phyloP scores from a whole-genome alignment of 179 eudicot species.

The Monotropa hypopitys region DNA sequence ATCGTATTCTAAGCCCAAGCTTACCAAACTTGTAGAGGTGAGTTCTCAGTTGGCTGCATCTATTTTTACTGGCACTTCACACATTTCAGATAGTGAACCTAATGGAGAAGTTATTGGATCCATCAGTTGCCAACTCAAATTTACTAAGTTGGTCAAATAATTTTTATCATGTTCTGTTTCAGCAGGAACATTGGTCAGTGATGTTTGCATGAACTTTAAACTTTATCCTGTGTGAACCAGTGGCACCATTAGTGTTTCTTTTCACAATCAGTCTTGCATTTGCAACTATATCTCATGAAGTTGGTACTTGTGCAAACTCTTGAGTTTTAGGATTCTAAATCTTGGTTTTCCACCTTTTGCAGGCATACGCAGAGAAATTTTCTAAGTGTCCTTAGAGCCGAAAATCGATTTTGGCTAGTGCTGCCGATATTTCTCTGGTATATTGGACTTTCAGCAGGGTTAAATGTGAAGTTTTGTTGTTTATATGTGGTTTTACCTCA shows the following conservation, averaged over 20 bases:
- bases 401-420: no score
- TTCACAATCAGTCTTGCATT: neutral
- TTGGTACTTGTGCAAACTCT: neutral
- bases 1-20: conserved; percentile 50
- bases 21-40: conserved; percentile 83
- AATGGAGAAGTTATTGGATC: neutral
- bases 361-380: conserved; percentile 17
- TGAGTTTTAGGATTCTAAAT: neutral
- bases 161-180: neutral
- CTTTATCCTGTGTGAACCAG: neutral
- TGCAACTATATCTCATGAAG: neutral
- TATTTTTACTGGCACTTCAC: neutral
- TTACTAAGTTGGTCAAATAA: neutral
- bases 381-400: conserved; percentile 11
- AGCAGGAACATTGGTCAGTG: neutral
- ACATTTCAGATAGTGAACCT: neutral
- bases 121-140: neutral
- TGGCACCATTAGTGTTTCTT: neutral
- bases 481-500: neutral
- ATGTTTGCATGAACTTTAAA: neutral
- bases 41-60: conserved; percentile 10
- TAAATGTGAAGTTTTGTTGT: conserved; percentile 1
- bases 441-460: neutral
- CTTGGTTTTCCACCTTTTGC: conserved; percentile 6
- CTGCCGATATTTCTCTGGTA: conserved; percentile 2